Base-by-base conservation (phyloP, 1,139 yeast species). In the Candida neerlandica region DNA sequence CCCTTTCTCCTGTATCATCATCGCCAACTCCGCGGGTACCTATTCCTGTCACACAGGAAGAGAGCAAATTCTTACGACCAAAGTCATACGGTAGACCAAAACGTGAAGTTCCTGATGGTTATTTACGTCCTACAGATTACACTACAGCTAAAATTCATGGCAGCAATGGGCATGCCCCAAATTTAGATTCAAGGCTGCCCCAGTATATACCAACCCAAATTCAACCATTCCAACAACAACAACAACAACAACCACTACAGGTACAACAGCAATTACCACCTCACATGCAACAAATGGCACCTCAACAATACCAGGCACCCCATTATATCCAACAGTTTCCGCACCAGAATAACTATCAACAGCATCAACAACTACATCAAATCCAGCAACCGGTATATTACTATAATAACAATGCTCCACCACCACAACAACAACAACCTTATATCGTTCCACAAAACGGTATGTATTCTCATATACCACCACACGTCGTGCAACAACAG, bases 401-500 rank as follows among this genome's bases (percentile, higher is more conserved):
- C 32, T 37, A 26, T 33, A 26, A 37, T 21, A 26, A 23, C 42
- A 16, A 37, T 32, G 27, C n/a, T 9, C n/a, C 32, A 23, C 19
- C 18, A 26, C 16, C 47, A 19, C 26, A 26, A 35, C 26, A 12
- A 16, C 10, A 16, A 11, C 37, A 10, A 15, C 16, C 27, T 6
- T 10, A 23, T 23, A 23, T 35, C 18, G 27, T 35, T 35, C 41
- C 26, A 23, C 27, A 21, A 21, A 19, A 21, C 9, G n/a, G 41
- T 37, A 10, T 27, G 1, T 39, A 50, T 32, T 30, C 50, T 18
- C 49, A 50, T 19, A 51, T 56, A 12, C 58, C 60, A 4, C 57
- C 58, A 7, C 60, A 57, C 33, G 59, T 58, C 3, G 48, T 58
- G 41, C 53, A 50, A 37, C 62, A 56, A 41, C 61, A 58, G 50